phyloP scores from a whole-genome alignment of 768 basidiomycete genomes.

The Trametes cinnabarina region DNA sequence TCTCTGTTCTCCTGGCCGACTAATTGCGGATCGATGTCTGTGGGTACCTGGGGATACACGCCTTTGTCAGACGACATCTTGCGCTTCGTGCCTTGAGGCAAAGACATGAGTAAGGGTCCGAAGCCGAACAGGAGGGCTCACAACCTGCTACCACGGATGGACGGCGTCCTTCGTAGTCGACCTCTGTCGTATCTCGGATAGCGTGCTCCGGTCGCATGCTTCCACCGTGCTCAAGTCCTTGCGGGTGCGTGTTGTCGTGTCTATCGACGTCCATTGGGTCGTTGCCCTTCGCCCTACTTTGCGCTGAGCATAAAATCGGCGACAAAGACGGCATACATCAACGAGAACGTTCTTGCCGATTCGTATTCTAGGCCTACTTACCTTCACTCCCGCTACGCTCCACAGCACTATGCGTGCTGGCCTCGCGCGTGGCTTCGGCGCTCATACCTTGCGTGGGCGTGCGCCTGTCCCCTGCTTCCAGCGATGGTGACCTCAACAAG shows the following conservation, averaged over 20 bases:
- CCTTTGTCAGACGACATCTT: constrained; percentile 76
- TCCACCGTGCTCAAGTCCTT: constrained; percentile 13
- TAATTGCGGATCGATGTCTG: constrained; percentile 66
- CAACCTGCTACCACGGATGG: constrained; percentile 66
- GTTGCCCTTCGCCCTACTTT: constrained; percentile 21
- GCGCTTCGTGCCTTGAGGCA: constrained; percentile 68
- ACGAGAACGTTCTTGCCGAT: constrained; percentile 7
- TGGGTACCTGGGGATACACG: constrained; percentile 48
- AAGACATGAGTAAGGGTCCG: constrained; percentile 20
- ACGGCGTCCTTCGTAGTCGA: constrained; percentile 69
- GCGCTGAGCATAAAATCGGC: constrained; percentile 9
- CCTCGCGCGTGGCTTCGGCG: constrained; percentile 9
- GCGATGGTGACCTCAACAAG: constrained; percentile 27
- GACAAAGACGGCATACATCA: constrained; percentile 9
- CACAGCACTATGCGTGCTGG: background rate
- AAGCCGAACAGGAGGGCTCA: constrained; percentile 21
- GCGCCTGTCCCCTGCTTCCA: constrained; percentile 21
- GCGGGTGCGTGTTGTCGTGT: constrained; percentile 10
- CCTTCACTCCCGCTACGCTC: constrained; percentile 17
- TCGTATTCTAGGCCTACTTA: constrained; percentile 9
- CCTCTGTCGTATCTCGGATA: constrained; percentile 46
- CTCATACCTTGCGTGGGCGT: constrained; percentile 11
- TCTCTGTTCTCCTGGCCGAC: constrained; percentile 68
- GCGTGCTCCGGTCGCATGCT: constrained; percentile 13
- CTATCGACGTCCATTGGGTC: constrained; percentile 25